phyloP scores from a whole-genome alignment of 306 rosid genomes.

The cucumber (Cucumis sativus) region Cucumber_9930_V3 NC_026660.2:15877001-15877500 shows the following conservation, averaged over 20 bases:
- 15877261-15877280: conserved; percentile 83
- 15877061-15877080: neutral
- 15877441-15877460: neutral
- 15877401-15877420: conserved; percentile 54
- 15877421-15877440: conserved; percentile 37
- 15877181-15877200: neutral
- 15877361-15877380: conserved; percentile 74
- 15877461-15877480: neutral
- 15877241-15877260: conserved; percentile 58
- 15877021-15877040: neutral
- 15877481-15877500: conserved; percentile 7
- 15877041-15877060: neutral
- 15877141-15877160: neutral
- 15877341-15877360: conserved; percentile 10
- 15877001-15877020: neutral
- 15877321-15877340: conserved; percentile 4
- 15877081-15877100: neutral
- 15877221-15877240: conserved; percentile 64
- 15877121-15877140: neutral
- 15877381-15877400: conserved; percentile 98
- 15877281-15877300: conserved; percentile 37
- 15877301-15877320: neutral
- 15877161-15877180: neutral
- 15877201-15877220: conserved; percentile 32
- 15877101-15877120: neutral